A percentile compares a stretch with the other conserved stretches of the same genome.
These are phyloP conservation scores for Debaryomycetaceae sp. DNA, from an alignment of 1,139 yeast species.

Conservation along the genomic window DNA sequence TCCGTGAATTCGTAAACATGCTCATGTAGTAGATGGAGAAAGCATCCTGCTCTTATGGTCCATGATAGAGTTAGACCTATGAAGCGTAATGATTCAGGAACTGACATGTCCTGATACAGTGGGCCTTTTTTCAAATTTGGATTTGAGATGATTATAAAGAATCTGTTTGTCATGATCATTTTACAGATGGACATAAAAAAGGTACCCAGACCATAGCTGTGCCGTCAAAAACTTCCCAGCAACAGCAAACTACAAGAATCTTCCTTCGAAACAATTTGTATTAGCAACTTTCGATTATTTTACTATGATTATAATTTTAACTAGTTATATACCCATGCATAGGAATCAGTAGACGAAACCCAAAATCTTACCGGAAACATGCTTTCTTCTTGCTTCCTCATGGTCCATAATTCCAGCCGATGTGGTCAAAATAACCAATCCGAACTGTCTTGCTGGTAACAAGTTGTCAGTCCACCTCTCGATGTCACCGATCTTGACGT, in stretches of 20 bases:
- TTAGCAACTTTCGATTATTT: no score
- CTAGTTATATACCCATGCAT: neutral
- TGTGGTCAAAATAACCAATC: conserved; percentile 91
- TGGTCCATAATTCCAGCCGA: conserved; percentile 99
- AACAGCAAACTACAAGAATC: no score
- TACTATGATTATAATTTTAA: neutral
- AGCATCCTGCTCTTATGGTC: conserved; percentile 63
- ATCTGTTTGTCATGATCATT: no score
- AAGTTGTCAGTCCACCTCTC: conserved; percentile 97
- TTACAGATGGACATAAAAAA: neutral
- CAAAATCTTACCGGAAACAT: conserved; percentile 93
- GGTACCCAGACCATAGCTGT: neutral
- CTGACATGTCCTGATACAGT: conserved; percentile 7
- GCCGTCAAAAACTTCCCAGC: no score
- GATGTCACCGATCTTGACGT: conserved; percentile 83
- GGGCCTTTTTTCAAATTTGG: neutral
- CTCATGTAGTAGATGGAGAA: conserved; percentile 63
- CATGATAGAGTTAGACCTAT: conserved; percentile 35
- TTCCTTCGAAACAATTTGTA: no score
- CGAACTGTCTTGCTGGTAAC: conserved; percentile 96
- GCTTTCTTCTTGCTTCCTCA: conserved; percentile 99
- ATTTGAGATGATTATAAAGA: no score
- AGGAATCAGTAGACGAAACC: conserved; percentile 77
- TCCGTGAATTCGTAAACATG: conserved; percentile 73
- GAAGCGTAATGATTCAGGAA: conserved; percentile 27